Conservation (phyloP, 164 flowering plant genomes). For the Berberis vulgaris region DNA sequence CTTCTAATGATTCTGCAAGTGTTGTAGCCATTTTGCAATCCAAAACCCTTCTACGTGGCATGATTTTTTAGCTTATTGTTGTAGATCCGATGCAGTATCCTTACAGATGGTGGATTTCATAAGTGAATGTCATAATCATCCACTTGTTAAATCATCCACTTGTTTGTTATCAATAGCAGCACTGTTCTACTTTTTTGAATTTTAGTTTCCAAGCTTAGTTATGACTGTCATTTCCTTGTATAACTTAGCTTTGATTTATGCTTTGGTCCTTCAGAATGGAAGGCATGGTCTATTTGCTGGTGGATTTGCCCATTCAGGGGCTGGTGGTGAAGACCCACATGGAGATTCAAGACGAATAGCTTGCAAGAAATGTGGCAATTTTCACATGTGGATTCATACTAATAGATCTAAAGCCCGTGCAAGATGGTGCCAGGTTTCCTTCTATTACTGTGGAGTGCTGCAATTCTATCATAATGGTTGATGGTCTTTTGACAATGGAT, state of each 20-base stretch:
- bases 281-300: constrained; percentile 52
- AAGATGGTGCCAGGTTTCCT: constrained; percentile 97
- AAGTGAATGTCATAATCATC: too few species aligned
- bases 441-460: neutral
- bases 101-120: too few species aligned
- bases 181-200: neutral
- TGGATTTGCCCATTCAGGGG: constrained; percentile 39
- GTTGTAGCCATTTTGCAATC: too few species aligned
- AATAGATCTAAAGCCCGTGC: constrained; percentile 68
- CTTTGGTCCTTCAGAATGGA: constrained; percentile 40
- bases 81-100: too few species aligned
- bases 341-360: constrained; percentile 76
- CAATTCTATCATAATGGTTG: neutral
- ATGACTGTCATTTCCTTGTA: neutral
- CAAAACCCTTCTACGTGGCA: too few species aligned
- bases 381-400: constrained; percentile 68
- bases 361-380: constrained; percentile 76
- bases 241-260: neutral
- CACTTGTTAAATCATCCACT: too few species aligned
- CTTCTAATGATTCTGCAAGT: too few species aligned
- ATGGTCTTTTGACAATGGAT: neutral
- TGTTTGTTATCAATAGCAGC: neutral
- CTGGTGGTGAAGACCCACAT: constrained; percentile 33
- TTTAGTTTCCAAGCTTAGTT: neutral
- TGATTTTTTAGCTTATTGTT: too few species aligned